These are phyloP conservation scores for Aureobasidium sp. DNA, from an alignment of 2,329 filamentous ascomycete species.

Conservation along the genomic window DNA sequence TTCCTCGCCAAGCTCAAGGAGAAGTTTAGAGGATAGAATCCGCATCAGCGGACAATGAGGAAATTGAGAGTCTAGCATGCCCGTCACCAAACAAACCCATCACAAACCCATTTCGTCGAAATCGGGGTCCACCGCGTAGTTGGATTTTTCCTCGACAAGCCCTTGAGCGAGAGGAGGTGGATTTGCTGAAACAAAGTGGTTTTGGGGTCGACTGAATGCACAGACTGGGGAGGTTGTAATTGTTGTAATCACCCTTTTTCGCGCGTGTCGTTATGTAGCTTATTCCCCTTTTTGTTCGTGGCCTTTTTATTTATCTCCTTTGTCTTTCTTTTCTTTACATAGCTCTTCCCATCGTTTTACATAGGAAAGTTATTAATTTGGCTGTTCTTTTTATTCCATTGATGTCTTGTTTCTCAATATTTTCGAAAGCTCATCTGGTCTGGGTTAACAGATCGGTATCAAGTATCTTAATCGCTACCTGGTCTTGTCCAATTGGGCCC, in stretches of 20 bases:
- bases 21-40: slow-evolving; percentile 32
- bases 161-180: background rate
- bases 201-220: background rate
- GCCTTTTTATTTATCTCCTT: background rate
- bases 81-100: background rate
- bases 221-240: background rate
- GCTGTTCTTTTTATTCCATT: background rate
- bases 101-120: background rate
- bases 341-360: background rate
- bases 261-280: background rate
- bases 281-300: slow-evolving; percentile 5
- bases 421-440: too few species aligned
- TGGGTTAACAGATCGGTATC: too few species aligned
- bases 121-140: background rate
- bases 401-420: too few species aligned
- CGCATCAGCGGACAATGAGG: background rate
- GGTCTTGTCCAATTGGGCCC: too few species aligned
- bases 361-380: background rate
- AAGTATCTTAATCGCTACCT: too few species aligned
- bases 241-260: slow-evolving; percentile 6
- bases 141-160: background rate
- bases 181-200: background rate
- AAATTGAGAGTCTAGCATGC: background rate
- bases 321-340: background rate
- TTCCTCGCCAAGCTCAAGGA: slow-evolving; percentile 45